These are phyloP conservation scores for Fusarium liriodendri DNA, from an alignment of 2,329 filamentous ascomycete species.

Conservation along the genomic window DNA sequence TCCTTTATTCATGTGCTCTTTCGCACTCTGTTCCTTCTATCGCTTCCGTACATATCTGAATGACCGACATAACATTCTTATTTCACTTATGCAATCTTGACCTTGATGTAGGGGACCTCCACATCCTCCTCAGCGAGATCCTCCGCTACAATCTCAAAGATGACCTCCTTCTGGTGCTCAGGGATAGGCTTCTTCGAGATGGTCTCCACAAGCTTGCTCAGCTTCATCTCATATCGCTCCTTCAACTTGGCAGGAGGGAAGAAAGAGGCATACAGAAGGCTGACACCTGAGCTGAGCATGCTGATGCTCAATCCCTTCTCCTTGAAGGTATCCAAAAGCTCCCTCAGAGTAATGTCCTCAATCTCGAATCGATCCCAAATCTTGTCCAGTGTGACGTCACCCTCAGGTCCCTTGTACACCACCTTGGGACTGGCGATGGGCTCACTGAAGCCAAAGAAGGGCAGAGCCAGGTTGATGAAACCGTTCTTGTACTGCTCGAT, in stretches of 20 bases:
- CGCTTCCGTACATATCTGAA: slow-evolving; percentile 23
- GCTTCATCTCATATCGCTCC: slow-evolving; percentile 83
- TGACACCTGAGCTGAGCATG: slow-evolving; percentile 98
- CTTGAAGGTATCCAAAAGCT: slow-evolving; percentile 87
- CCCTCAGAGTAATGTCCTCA: slow-evolving; percentile 82
- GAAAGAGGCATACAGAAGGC: slow-evolving; percentile 93
- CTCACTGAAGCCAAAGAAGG: slow-evolving; percentile 98
- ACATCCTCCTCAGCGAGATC: slow-evolving; percentile 92
- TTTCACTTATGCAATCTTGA: slow-evolving; percentile 67
- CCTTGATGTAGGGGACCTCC: slow-evolving; percentile 96
- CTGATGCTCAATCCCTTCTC: slow-evolving; percentile 83
- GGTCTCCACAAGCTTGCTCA: slow-evolving; percentile 87
- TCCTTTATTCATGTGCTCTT: slow-evolving; percentile 29
- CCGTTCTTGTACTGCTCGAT: slow-evolving; percentile 99
- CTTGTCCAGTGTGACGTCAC: slow-evolving; percentile 89
- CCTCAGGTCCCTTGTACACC: slow-evolving; percentile 82
- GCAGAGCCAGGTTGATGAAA: slow-evolving; percentile 94
- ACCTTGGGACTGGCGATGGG: slow-evolving; percentile 95
- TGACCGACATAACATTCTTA: background rate
- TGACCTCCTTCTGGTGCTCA: slow-evolving; percentile 91
- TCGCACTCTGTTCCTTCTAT: slow-evolving; percentile 23
- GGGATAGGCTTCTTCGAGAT: slow-evolving; percentile 95
- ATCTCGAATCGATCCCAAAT: slow-evolving; percentile 98
- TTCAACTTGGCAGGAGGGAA: slow-evolving; percentile 83
- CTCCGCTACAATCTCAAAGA: slow-evolving; percentile 95